These are phyloP conservation scores for Cystobasidium ongulense DNA, from an alignment of 768 basidiomycete genomes.

Conservation along the genomic window DNA sequence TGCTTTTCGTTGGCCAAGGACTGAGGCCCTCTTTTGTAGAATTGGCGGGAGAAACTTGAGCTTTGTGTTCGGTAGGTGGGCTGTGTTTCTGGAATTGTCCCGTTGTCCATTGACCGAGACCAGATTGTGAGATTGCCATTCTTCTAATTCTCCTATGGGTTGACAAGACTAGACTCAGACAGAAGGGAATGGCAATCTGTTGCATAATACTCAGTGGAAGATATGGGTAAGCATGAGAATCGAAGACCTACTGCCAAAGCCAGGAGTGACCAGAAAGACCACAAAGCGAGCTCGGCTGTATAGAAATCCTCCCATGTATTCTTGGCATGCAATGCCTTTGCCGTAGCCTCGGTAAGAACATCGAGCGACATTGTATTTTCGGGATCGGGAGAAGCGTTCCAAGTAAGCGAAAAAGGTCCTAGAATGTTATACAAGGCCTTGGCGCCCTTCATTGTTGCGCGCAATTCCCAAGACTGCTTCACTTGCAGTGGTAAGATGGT, in stretches of 20 bases:
- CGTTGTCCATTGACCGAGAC: not conserved
- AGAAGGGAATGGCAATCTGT: constrained; percentile 8
- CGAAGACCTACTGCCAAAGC: not conserved
- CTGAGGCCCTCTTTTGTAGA: not conserved
- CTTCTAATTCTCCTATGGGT: not conserved
- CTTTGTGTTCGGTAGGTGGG: not conserved
- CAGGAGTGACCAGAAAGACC: constrained; percentile 10
- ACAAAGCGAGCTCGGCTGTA: not conserved
- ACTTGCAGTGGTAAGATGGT: constrained; percentile 1
- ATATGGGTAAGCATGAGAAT: not conserved
- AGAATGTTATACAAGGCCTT: not conserved
- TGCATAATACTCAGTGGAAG: not conserved
- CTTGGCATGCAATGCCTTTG: not conserved
- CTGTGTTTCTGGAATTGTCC: not conserved
- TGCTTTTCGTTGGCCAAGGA: not conserved
- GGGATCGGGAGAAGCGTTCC: not conserved
- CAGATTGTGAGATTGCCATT: constrained; percentile 2
- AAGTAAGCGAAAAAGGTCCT: not conserved
- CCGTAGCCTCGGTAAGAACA: not conserved
- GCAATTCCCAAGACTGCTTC: constrained; percentile 1
- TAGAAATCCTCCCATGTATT: not conserved
- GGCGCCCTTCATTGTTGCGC: not conserved
- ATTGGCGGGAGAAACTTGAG: not conserved
- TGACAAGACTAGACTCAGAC: not conserved
- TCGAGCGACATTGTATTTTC: not conserved